These are phyloP conservation scores for Salvia rosmarinus DNA, from an alignment of 257 asterid genomes.

Conservation along the genomic window DNA sequence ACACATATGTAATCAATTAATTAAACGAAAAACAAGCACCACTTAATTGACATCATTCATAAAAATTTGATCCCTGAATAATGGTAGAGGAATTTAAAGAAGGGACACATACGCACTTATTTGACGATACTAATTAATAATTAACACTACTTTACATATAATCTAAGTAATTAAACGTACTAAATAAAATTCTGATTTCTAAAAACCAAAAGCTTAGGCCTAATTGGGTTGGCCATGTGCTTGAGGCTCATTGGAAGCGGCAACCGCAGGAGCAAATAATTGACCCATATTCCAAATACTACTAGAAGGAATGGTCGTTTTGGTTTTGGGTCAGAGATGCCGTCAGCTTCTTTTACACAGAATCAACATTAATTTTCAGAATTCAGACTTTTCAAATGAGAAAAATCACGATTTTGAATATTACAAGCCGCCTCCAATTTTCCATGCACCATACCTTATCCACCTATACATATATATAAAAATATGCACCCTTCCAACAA, in stretches of 20 bases:
- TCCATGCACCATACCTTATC: not conserved
- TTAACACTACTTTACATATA: no score
- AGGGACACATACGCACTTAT: no score
- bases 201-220: not conserved
- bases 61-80: no score
- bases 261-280: not conserved
- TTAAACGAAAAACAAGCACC: no score
- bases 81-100: no score
- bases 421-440: conserved; percentile 20
- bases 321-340: not conserved
- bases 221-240: not conserved
- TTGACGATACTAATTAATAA: no score
- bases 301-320: not conserved
- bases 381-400: conserved; percentile 12
- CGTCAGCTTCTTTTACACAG: not conserved
- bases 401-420: not conserved
- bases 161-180: no score
- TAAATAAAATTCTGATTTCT: no score
- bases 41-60: no score
- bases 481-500: not conserved
- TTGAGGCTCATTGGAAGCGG: not conserved
- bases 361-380: not conserved
- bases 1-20: no score
- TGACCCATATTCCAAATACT: not conserved
- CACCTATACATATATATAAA: not conserved